phyloP scores from a whole-genome alignment of 2,329 filamentous ascomycete species.

The Aspergillus sp. region DNA sequence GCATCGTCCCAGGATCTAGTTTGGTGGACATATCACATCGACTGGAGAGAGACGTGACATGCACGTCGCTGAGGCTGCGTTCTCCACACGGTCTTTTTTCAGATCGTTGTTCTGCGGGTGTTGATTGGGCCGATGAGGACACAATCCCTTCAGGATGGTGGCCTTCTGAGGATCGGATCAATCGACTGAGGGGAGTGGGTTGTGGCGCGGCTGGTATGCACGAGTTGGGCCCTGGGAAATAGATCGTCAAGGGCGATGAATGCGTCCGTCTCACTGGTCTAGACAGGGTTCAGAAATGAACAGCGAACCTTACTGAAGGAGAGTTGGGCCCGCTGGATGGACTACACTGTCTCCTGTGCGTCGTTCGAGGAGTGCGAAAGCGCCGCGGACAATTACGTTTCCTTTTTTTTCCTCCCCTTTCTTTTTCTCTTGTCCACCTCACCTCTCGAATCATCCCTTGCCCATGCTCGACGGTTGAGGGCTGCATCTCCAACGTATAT shows the following conservation, averaged over 20 bases:
- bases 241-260: slow-evolving; percentile 15
- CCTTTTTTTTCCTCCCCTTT: slow-evolving; percentile 1
- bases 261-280: slow-evolving; percentile 11
- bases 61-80: slow-evolving; percentile 21
- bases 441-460: slow-evolving; percentile 5
- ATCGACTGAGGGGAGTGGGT: slow-evolving; percentile 9
- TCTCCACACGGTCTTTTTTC: slow-evolving; percentile 10
- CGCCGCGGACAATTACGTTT: slow-evolving; percentile 19
- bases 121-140: slow-evolving; percentile 10
- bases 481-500: slow-evolving; percentile 15
- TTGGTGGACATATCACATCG: slow-evolving; percentile 33
- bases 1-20: slow-evolving; percentile 18
- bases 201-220: slow-evolving; percentile 11
- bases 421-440: not conserved
- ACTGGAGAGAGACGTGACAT: slow-evolving; percentile 19
- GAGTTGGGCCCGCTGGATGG: slow-evolving; percentile 14
- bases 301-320: slow-evolving; percentile 24
- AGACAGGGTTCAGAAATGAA: slow-evolving; percentile 14
- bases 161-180: slow-evolving; percentile 13
- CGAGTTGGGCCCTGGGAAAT: slow-evolving; percentile 10
- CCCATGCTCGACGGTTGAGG: slow-evolving; percentile 6
- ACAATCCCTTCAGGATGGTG: slow-evolving; percentile 4
- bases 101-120: slow-evolving; percentile 12
- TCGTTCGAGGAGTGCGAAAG: slow-evolving; percentile 15
- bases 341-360: slow-evolving; percentile 21